These are phyloP conservation scores for Monilinia polystroma DNA, from an alignment of 2,329 filamentous ascomycete genomes.

Conservation along the genomic window DNA sequence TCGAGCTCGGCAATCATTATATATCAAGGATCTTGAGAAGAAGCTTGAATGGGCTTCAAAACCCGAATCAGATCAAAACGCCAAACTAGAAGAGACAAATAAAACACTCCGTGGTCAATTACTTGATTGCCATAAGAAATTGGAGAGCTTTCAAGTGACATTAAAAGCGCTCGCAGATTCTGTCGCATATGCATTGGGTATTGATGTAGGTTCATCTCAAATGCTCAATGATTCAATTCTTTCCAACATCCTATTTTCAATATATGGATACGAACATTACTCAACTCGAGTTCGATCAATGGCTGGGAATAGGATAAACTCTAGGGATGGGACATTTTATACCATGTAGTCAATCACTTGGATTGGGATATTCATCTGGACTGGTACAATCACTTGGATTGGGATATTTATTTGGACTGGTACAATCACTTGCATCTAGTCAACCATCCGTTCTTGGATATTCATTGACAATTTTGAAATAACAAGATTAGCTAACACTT, in stretches of 20 bases:
- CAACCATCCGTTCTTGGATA: no score
- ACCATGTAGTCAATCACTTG: no score
- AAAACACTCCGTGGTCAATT: conserved; percentile 8
- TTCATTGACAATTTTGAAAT: no score
- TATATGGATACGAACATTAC: no score
- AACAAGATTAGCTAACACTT: not conserved
- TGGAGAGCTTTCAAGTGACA: conserved; percentile 22
- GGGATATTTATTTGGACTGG: not conserved
- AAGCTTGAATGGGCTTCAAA: conserved; percentile 21
- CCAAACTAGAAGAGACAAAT: conserved; percentile 20
- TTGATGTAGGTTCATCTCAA: conserved; percentile 11
- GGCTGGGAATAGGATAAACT: no score
- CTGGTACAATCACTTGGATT: not conserved
- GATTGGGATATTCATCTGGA: not conserved
- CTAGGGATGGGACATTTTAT: no score
- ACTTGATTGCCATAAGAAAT: conserved; percentile 22
- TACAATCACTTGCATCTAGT: not conserved
- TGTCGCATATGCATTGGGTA: conserved; percentile 19
- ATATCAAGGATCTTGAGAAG: conserved; percentile 21
- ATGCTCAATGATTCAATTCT: not conserved
- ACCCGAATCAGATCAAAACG: conserved; percentile 21
- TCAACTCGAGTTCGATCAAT: not conserved
- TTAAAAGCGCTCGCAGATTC: conserved; percentile 19
- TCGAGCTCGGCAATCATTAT: conserved; percentile 19
- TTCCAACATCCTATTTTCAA: not conserved